Percentiles rank a stretch among this genome's conserved stretches.
phyloP scores from a whole-genome alignment of 1,284 basidiomycete genomes.

The Ganoderma resinaceum region DNA sequence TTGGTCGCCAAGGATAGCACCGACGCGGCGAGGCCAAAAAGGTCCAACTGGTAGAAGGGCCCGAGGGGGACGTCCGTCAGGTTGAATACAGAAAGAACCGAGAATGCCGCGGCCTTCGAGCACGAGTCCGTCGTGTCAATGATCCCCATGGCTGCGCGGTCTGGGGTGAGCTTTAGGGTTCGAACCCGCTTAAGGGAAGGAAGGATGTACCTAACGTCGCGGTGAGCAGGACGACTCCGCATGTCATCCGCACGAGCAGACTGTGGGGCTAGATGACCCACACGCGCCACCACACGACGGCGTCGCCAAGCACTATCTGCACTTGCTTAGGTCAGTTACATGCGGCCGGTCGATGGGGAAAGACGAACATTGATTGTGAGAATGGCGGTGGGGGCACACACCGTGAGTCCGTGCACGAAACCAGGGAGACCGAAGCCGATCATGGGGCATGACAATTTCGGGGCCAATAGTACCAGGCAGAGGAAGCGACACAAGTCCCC shows the following conservation, averaged over 20 bases:
- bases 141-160: neutral
- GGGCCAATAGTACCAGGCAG: neutral
- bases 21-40: neutral
- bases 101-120: neutral
- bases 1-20: neutral
- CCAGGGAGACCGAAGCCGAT: slow-evolving; percentile 1
- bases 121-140: neutral
- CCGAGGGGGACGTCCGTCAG: neutral
- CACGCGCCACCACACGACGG: slow-evolving; percentile 15
- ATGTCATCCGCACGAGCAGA: slow-evolving; percentile 2
- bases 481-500: neutral
- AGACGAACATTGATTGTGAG: slow-evolving; percentile 5
- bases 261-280: slow-evolving; percentile 10
- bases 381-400: slow-evolving; percentile 3
- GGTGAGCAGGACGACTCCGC: slow-evolving; percentile 5
- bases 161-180: too few relatives aligned
- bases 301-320: slow-evolving; percentile 5
- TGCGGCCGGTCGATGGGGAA: neutral
- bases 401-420: neutral
- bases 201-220: slow-evolving; percentile 12
- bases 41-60: neutral
- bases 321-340: neutral
- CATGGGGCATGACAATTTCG: neutral
- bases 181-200: too few relatives aligned
- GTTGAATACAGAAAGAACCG: neutral